Conservation (phyloP, 2,329 filamentous ascomycete species). For the Teratosphaeria gauchensis region DNA sequence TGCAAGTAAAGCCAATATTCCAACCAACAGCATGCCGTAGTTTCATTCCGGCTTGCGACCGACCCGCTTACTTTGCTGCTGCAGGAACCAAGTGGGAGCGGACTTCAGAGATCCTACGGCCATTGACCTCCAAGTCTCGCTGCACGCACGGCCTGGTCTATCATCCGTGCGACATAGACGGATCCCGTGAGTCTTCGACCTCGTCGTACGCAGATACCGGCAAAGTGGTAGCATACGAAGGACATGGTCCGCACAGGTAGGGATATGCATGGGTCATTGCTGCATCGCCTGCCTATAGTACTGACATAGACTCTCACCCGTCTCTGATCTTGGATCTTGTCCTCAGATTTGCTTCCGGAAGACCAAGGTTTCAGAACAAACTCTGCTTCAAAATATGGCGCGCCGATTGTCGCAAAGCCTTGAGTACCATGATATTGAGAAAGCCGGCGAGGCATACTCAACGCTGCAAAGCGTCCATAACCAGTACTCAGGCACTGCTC, state of each 20-base stretch:
- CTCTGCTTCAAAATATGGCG: background rate
- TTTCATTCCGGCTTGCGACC: too few species aligned
- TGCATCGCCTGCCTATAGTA: background rate
- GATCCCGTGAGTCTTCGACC: background rate
- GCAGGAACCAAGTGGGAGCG: too few species aligned
- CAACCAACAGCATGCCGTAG: too few species aligned
- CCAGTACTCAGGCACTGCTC: background rate
- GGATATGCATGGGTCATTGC: background rate
- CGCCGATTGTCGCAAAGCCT: background rate
- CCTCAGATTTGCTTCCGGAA: background rate
- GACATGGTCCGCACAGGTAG: background rate
- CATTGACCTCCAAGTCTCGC: background rate
- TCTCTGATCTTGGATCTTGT: background rate
- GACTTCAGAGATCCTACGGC: too few species aligned
- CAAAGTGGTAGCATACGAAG: background rate
- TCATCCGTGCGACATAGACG: background rate
- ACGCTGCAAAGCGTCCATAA: background rate
- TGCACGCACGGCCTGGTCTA: background rate
- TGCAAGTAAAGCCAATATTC: background rate
- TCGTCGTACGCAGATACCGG: background rate
- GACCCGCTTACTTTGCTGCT: too few species aligned
- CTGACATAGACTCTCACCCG: background rate
- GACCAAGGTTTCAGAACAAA: background rate
- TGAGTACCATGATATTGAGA: background rate
- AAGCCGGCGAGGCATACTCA: background rate